A percentile compares a stretch with the other conserved stretches of the same genome.
Conservation (phyloP, 2,329 filamentous ascomycete genomes). For the Fusarium denticulatum region DNA sequence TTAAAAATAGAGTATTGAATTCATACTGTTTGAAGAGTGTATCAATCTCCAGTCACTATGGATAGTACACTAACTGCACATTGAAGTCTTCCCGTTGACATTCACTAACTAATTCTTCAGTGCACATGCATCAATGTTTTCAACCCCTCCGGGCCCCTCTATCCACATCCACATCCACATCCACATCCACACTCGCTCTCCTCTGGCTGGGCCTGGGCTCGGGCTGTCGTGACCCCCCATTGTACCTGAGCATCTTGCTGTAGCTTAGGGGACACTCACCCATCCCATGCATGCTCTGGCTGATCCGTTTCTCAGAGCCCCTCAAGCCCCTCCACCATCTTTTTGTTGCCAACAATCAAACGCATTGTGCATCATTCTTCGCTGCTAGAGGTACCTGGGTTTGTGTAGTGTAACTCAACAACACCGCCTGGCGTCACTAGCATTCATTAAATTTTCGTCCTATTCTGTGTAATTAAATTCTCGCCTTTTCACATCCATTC, state of each 20-base stretch:
- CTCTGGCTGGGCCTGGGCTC: background rate
- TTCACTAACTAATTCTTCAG: background rate
- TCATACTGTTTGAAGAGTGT: background rate
- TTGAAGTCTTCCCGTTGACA: background rate
- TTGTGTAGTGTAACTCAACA: background rate
- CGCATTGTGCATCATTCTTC: slow-evolving; percentile 5
- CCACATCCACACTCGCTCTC: background rate
- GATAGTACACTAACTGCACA: background rate
- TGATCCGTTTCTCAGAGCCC: slow-evolving; percentile 27
- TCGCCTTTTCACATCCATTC: background rate
- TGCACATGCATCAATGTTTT: background rate
- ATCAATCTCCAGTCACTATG: background rate
- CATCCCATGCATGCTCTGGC: slow-evolving; percentile 11
- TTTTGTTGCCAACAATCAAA: slow-evolving; percentile 17
- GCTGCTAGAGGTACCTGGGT: background rate
- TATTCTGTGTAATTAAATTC: background rate
- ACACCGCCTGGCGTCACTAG: background rate
- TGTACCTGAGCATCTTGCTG: background rate
- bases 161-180: background rate
- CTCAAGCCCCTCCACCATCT: slow-evolving; percentile 30
- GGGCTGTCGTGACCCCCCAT: slow-evolving; percentile 19
- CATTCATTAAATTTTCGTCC: background rate
- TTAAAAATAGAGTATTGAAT: background rate
- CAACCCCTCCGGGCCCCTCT: slow-evolving; percentile 9
- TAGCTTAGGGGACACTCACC: slow-evolving; percentile 8